phyloP scores from a whole-genome alignment of 2,329 filamentous ascomycete genomes.

The Blumeriella jaapii region DNA sequence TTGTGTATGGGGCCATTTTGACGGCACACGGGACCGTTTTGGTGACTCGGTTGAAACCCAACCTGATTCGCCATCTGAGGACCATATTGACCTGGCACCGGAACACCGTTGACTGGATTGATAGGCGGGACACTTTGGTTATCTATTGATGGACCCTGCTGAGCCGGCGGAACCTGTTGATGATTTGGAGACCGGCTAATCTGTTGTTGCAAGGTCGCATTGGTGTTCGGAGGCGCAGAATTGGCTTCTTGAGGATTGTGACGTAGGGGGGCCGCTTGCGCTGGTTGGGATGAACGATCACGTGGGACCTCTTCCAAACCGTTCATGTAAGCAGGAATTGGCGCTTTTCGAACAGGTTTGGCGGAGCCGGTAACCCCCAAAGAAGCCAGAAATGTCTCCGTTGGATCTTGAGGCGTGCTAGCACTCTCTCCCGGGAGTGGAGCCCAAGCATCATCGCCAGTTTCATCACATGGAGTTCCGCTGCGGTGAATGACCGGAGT shows the following conservation, averaged over 20 bases:
- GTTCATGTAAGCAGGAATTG: conserved; percentile 9
- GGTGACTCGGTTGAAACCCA: conserved; percentile 2
- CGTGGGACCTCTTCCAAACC: conserved; percentile 5
- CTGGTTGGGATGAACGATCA: conserved; percentile 5
- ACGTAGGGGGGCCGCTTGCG: not conserved
- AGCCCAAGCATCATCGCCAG: conserved; percentile 25
- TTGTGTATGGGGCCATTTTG: not conserved
- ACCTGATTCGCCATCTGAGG: conserved; percentile 3
- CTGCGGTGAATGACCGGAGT: conserved; percentile 14
- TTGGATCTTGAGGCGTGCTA: conserved; percentile 17
- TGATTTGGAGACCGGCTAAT: conserved; percentile 2
- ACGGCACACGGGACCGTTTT: not conserved
- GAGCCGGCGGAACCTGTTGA: not conserved
- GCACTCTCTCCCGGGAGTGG: conserved; percentile 23
- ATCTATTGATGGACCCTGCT: not conserved
- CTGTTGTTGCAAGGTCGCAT: conserved; percentile 2
- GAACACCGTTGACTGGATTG: not conserved
- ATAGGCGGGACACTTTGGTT: not conserved
- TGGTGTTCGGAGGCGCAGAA: not conserved
- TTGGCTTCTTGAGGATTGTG: not conserved
- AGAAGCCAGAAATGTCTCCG: conserved; percentile 26
- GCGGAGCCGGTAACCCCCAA: conserved; percentile 28
- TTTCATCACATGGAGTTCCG: conserved; percentile 18
- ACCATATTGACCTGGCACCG: not conserved
- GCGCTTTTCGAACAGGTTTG: conserved; percentile 23